Conservation (phyloP, 2,329 filamentous ascomycete genomes). For the Penicillium palitans region DNA sequence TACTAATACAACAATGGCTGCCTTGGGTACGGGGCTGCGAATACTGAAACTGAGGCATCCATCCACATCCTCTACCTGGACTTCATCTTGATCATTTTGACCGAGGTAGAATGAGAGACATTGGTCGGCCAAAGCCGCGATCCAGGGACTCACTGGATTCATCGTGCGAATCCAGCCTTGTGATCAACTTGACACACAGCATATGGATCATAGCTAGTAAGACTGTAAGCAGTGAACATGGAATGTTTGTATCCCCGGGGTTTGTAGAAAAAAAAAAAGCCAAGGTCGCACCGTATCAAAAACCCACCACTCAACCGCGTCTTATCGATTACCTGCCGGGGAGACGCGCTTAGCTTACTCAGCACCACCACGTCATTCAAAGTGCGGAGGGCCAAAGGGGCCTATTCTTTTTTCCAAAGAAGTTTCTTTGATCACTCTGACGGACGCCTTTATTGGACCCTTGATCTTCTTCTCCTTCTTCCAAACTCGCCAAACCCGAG, state of each 20-base stretch:
- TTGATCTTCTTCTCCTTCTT: background rate
- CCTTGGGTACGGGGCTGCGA: background rate
- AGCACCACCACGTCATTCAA: slow-evolving; percentile 36
- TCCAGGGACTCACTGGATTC: slow-evolving; percentile 26
- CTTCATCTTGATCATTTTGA: slow-evolving; percentile 7
- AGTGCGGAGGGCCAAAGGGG: slow-evolving; percentile 18
- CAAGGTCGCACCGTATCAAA: background rate
- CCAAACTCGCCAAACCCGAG: background rate
- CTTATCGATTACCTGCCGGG: slow-evolving; percentile 4
- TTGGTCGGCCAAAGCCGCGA: slow-evolving; percentile 26
- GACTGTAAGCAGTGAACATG: slow-evolving; percentile 1
- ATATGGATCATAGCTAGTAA: background rate
- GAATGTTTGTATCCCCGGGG: background rate
- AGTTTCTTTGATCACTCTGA: background rate
- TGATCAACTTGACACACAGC: background rate
- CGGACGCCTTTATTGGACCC: background rate
- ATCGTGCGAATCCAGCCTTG: slow-evolving; percentile 24
- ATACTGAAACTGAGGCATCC: slow-evolving; percentile 35
- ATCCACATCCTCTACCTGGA: slow-evolving; percentile 36
- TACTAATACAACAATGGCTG: slow-evolving; percentile 28
- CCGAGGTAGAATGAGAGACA: slow-evolving; percentile 24
- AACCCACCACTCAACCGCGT: slow-evolving; percentile 1
- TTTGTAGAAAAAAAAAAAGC: background rate
- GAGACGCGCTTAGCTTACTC: slow-evolving; percentile 19
- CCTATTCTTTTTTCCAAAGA: slow-evolving; percentile 1